Evolutionary conservation across 768 basidiomycete species (phyloP).

Genomic region (Trametes punicea): DNA sequence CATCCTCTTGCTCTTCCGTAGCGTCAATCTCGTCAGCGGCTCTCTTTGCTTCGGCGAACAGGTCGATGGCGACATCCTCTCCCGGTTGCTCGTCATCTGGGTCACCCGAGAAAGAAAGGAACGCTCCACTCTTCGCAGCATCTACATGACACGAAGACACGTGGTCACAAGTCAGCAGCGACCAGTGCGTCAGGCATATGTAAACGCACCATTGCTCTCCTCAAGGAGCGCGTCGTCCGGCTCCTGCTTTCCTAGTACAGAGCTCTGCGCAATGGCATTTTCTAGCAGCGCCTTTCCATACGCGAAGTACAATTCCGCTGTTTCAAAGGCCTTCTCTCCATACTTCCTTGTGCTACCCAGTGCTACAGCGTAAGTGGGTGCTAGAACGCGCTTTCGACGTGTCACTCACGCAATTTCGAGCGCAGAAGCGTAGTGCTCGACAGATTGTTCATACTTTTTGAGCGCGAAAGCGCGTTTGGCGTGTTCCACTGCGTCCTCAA

Average conservation of each 20-base stretch:
- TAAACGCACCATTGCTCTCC: slow-evolving; percentile 36
- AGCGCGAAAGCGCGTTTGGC: slow-evolving; percentile 89
- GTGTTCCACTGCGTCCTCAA: slow-evolving; percentile 66
- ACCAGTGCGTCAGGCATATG: not conserved
- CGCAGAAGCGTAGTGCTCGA: slow-evolving; percentile 79
- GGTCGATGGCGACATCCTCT: slow-evolving; percentile 56
- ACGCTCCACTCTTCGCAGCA: slow-evolving; percentile 45
- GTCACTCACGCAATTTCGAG: slow-evolving; percentile 76
- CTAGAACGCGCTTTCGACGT: slow-evolving; percentile 23
- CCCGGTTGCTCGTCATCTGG: slow-evolving; percentile 52
- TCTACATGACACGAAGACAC: slow-evolving; percentile 22
- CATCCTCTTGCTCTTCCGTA: slow-evolving; percentile 56
- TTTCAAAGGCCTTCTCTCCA: slow-evolving; percentile 79
- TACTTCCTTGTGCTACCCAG: slow-evolving; percentile 60
- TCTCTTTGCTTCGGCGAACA: slow-evolving; percentile 57
- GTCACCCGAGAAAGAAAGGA: slow-evolving; percentile 81
- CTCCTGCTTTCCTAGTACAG: slow-evolving; percentile 89
- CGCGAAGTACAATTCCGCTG: slow-evolving; percentile 82
- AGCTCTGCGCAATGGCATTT: slow-evolving; percentile 82
- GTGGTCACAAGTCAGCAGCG: not conserved
- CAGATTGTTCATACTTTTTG: slow-evolving; percentile 80
- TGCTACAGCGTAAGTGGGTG: slow-evolving; percentile 3
- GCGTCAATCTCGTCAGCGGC: slow-evolving; percentile 45
- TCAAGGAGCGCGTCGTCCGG: slow-evolving; percentile 46
- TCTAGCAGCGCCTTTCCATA: slow-evolving; percentile 94